phyloP scores from a whole-genome alignment of 2,329 filamentous ascomycete species.

The Beauveria rudraprayagi region DNA sequence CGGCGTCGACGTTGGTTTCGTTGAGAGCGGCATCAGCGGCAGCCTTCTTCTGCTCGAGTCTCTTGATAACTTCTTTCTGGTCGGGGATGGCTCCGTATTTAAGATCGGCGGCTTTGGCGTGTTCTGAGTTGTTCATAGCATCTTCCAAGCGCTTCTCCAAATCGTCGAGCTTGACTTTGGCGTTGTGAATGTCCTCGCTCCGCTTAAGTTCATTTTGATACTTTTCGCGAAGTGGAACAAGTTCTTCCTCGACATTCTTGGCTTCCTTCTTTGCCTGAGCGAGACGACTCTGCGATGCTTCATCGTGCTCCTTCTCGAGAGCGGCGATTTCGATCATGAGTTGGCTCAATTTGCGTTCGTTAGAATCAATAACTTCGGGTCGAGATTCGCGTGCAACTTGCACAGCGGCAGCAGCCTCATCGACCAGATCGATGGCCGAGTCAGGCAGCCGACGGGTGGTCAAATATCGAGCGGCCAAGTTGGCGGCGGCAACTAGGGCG shows the following conservation, averaged over 20 bases:
- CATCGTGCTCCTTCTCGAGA: conserved; percentile 86
- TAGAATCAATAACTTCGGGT: conserved; percentile 87
- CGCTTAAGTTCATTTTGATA: conserved; percentile 90
- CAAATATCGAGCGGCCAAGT: conserved; percentile 84
- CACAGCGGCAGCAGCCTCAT: conserved; percentile 95
- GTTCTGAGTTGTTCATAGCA: conserved; percentile 79
- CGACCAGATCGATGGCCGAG: conserved; percentile 92
- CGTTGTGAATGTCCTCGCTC: conserved; percentile 85
- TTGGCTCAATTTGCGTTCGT: conserved; percentile 84
- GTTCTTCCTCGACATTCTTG: conserved; percentile 87
- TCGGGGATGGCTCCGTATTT: conserved; percentile 97
- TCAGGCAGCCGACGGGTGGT: conserved; percentile 87
- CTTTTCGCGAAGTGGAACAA: conserved; percentile 85
- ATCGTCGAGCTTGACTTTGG: conserved; percentile 88
- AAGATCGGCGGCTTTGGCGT: conserved; percentile 82
- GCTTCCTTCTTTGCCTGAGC: conserved; percentile 80
- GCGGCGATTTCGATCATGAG: conserved; percentile 97
- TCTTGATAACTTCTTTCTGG: conserved; percentile 70
- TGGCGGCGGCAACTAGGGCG: conserved; percentile 87
- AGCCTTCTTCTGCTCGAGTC: conserved; percentile 73
- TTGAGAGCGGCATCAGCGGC: conserved; percentile 66
- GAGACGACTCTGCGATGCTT: conserved; percentile 78
- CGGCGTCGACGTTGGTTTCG: conserved; percentile 45
- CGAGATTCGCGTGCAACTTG: conserved; percentile 92
- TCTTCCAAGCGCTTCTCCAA: conserved; percentile 89